These are phyloP conservation scores for Alternaria arborescens DNA, from an alignment of 2,329 filamentous ascomycete genomes.

Conservation along the genomic window DNA sequence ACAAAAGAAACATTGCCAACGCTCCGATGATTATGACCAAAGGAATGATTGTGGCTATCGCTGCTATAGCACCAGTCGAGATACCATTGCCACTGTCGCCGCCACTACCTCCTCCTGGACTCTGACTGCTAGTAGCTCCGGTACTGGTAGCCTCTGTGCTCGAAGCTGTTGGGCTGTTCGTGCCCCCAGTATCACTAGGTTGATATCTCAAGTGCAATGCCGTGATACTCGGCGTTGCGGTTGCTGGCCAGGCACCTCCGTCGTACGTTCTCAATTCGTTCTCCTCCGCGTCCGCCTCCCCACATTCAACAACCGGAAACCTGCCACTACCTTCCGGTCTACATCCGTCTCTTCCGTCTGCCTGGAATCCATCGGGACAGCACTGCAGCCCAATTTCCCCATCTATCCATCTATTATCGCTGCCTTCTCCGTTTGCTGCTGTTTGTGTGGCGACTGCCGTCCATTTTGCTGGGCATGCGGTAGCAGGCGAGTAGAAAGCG, in stretches of 20 bases:
- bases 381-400: constrained; percentile 36
- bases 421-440: constrained; percentile 7
- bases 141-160: not conserved
- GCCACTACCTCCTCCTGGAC: constrained; percentile 40
- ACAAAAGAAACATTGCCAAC: constrained; percentile 26
- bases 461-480: constrained; percentile 33
- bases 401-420: constrained; percentile 21
- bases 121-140: not conserved
- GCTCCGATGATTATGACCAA: constrained; percentile 73
- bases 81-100: constrained; percentile 54
- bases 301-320: constrained; percentile 25
- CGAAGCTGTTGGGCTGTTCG: constrained; percentile 4
- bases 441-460: constrained; percentile 32
- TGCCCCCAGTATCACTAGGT: constrained; percentile 15
- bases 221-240: constrained; percentile 19
- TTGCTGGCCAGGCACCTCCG: constrained; percentile 21
- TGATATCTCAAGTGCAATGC: constrained; percentile 30
- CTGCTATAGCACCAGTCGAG: constrained; percentile 73
- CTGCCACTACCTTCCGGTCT: constrained; percentile 20
- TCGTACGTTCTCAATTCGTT: constrained; percentile 24
- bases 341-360: constrained; percentile 22
- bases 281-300: constrained; percentile 35
- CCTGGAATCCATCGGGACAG: constrained; percentile 33
- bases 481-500: constrained; percentile 36
- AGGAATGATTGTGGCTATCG: constrained; percentile 88